A percentile compares a stretch with the other conserved stretches of the same genome.
Evolutionary conservation across 73 alveolate genomes (phyloP).

Genomic region (Paramecium tetraurelia): DNA sequence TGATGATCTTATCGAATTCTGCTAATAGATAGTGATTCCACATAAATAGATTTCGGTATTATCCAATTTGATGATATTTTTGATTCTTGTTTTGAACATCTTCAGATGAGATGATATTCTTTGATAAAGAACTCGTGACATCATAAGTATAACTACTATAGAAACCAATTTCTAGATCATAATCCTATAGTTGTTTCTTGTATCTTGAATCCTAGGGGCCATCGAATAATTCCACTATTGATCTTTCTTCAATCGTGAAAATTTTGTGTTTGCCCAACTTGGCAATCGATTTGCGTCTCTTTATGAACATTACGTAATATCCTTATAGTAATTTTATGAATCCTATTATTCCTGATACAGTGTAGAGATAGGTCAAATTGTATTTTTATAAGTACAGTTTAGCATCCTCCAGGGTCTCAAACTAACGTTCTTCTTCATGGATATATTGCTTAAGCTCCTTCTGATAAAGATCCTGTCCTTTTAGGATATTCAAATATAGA

Average conservation of each 20-base stretch:
- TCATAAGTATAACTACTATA: conserved; percentile 85
- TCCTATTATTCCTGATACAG: conserved; percentile 61
- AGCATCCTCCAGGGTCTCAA: conserved; percentile 48
- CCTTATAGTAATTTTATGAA: conserved; percentile 61
- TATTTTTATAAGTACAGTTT: not conserved
- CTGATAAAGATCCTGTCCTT: not conserved
- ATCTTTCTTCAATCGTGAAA: conserved; percentile 48
- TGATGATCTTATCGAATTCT: conserved; percentile 67
- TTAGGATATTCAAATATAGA: not conserved
- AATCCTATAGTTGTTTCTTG: conserved; percentile 63
- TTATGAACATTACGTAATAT: conserved; percentile 50
- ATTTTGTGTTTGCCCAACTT: conserved; percentile 60
- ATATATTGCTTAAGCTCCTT: not conserved
- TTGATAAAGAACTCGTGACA: conserved; percentile 75
- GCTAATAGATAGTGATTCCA: conserved; percentile 87
- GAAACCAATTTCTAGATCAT: conserved; percentile 76
- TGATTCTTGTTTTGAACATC: not conserved
- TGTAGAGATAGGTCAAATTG: not conserved
- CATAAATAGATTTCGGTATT: conserved; percentile 75
- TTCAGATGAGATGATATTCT: conserved; percentile 58
- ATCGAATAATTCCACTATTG: conserved; percentile 53
- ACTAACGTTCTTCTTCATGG: conserved; percentile 41
- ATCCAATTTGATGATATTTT: not conserved
- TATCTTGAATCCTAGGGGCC: conserved; percentile 67
- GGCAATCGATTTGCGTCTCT: conserved; percentile 54